A percentile compares a stretch with the other conserved stretches of the same genome.
Evolutionary conservation across 352 stramenopile genomes (phyloP).

Genomic region (Phytophthora fragariaefolia): DNA sequence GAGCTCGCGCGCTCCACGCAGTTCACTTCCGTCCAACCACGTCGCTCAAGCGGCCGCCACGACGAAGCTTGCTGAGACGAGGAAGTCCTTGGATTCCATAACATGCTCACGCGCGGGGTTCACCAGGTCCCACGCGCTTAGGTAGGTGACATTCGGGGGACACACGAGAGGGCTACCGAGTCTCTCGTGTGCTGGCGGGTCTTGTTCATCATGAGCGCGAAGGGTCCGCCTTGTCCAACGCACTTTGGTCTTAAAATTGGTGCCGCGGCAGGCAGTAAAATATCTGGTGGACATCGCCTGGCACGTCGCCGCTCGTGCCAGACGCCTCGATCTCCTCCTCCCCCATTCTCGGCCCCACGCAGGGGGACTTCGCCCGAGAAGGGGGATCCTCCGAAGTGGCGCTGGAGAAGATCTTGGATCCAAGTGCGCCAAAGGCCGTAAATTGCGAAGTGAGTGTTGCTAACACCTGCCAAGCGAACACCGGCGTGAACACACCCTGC

Average conservation of each 20-base stretch:
- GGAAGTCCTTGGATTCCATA: no score
- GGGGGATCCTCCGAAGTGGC: slow-evolving; percentile 9
- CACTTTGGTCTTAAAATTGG: background rate
- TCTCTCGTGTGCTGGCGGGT: background rate
- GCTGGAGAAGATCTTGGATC: background rate
- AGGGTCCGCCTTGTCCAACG: background rate
- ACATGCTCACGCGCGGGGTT: no score
- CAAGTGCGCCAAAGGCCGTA: slow-evolving; percentile 1
- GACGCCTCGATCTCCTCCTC: background rate
- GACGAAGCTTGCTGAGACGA: no score
- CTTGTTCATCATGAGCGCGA: no score
- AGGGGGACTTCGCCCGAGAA: slow-evolving; percentile 6
- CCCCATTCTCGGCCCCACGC: slow-evolving; percentile 4
- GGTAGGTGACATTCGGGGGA: background rate
- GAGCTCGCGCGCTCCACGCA: no score
- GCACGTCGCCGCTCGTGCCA: background rate
- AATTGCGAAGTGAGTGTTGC: background rate
- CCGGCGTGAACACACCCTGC: no score
- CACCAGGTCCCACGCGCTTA: no score
- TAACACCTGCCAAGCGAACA: no score
- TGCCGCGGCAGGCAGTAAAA: background rate
- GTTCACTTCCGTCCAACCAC: no score
- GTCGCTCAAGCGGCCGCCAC: no score
- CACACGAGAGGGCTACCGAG: background rate
- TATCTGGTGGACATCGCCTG: background rate